Conservation (phyloP, 78 protist genomes). For the Trichosphaerium sp. region DNA sequence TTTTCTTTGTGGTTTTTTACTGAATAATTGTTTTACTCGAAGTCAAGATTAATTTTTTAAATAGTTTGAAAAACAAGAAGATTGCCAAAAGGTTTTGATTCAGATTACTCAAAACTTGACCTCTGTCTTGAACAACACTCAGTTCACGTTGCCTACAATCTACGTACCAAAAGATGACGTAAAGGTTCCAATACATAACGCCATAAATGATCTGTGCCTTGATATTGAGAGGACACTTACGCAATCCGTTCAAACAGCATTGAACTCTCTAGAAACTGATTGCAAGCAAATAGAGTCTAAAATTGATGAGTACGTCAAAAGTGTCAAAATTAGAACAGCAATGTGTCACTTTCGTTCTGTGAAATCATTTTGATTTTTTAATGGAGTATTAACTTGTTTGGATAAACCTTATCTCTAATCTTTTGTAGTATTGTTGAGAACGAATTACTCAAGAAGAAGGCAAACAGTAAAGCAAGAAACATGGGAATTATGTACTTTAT, state of each 20-base stretch:
- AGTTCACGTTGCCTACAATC: slow-evolving; percentile 3
- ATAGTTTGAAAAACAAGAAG: background rate
- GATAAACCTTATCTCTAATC: too few relatives aligned
- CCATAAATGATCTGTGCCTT: background rate
- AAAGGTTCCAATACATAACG: background rate
- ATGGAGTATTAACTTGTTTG: too few relatives aligned
- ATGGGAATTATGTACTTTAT: too few relatives aligned
- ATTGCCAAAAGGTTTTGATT: slow-evolving; percentile 12
- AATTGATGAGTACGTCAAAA: too few relatives aligned
- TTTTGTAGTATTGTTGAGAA: too few relatives aligned
- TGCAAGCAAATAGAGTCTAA: background rate
- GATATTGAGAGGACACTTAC: background rate
- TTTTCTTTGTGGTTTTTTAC: background rate
- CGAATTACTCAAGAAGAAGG: too few relatives aligned
- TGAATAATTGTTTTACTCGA: background rate
- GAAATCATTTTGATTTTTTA: too few relatives aligned
- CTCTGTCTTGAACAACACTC: background rate
- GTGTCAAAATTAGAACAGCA: too few relatives aligned
- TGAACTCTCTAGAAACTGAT: background rate
- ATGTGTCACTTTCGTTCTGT: too few relatives aligned
- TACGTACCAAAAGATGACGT: slow-evolving; percentile 7
- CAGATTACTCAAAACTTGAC: slow-evolving; percentile 37
- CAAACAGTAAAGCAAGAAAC: too few relatives aligned
- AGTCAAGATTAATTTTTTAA: background rate
- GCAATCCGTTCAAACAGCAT: background rate